Base-by-base conservation (phyloP, 2,329 filamentous ascomycete species). In the Aspergillus hortae region DNA sequence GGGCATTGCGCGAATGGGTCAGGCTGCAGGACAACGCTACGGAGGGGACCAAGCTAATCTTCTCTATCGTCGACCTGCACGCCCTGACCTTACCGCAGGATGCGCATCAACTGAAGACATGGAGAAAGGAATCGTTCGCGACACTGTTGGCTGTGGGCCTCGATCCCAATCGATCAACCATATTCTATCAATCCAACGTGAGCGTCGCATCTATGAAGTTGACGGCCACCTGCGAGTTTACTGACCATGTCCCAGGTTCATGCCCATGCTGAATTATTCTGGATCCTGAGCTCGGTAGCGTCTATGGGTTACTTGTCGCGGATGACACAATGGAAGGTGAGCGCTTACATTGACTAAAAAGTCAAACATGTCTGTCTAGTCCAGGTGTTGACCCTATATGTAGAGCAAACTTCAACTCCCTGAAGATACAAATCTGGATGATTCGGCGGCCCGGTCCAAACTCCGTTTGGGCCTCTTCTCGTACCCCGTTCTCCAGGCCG, bases 291-390 rank as follows among this genome's bases (percentile, higher is more conserved):
- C 66, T 96, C 92, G 60, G 88, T 89, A 48, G 89, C 94, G 21
- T 92, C 89, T 4, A 91, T 94, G 71, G 94, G 94, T 36, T 95
- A 96, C 72, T 77, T 99, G n/a, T 88, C 88, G 9, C 81, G 94
- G n/a, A 99, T 99, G 94, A 97, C 94, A 25, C 94, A 97, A 72
- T 99, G 94, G 92, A 99, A 99, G 85, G 90, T 90, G 66, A 58
- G 66, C 23, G 27, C 10, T 11, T 30, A 30, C 10, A 30, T 10
- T 30, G 10, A 30, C 27, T 30, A 30, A 11, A 10, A 30, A 10
- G 6, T 30, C 27, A 2, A 30, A 30, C 23, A 23, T 23, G 23
- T 23, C 11, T 9, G 27, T 11, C 27, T 30, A 5, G 7, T 12
- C 11, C 10, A n/a, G 17, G 15, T 12, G 21, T 12, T 57, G 42